These are phyloP conservation scores for Verbascum thapsus DNA, from an alignment of 257 asterid species.

Conservation along the genomic window DNA sequence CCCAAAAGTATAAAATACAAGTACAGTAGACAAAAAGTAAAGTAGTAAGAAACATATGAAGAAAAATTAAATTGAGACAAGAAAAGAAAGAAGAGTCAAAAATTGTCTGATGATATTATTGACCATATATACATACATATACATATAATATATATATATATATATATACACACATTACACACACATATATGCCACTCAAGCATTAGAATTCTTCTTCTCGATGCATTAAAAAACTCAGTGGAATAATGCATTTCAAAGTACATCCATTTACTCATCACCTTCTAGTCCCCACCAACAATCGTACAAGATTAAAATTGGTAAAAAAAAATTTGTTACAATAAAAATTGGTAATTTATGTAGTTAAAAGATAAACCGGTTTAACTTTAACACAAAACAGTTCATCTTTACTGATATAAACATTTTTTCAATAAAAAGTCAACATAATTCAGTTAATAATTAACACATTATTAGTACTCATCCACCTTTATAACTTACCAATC, in stretches of 20 bases:
- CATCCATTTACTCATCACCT: conserved; percentile 55
- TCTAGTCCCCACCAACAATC: conserved; percentile 58
- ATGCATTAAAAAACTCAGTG: conserved; percentile 61
- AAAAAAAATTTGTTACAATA: too few relatives aligned
- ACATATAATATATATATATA: too few relatives aligned
- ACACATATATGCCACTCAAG: too few relatives aligned
- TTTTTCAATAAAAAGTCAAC: conserved; percentile 2
- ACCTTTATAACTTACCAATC: conserved; percentile 14
- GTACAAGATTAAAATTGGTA: conserved; percentile 37
- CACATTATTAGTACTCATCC: conserved; percentile 17
- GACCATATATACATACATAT: conserved; percentile 68
- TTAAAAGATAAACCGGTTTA: conserved; percentile 27
- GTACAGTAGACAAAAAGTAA: conserved; percentile 42
- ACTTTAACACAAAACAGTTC: conserved; percentile 16
- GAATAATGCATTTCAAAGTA: conserved; percentile 57
- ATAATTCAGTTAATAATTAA: conserved; percentile 23
- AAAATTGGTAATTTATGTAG: conserved; percentile 23
- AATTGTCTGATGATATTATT: conserved; percentile 58
- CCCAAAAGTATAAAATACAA: conserved; percentile 32
- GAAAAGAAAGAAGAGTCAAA: conserved; percentile 73
- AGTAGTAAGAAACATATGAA: too few relatives aligned
- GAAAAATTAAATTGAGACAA: conserved; percentile 47
- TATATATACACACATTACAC: too few relatives aligned
- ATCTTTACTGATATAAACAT: neutral
- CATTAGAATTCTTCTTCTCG: conserved; percentile 38